Conservation (phyloP, 2,329 filamentous ascomycete species). For the Verticillium albo-atrum region DNA sequence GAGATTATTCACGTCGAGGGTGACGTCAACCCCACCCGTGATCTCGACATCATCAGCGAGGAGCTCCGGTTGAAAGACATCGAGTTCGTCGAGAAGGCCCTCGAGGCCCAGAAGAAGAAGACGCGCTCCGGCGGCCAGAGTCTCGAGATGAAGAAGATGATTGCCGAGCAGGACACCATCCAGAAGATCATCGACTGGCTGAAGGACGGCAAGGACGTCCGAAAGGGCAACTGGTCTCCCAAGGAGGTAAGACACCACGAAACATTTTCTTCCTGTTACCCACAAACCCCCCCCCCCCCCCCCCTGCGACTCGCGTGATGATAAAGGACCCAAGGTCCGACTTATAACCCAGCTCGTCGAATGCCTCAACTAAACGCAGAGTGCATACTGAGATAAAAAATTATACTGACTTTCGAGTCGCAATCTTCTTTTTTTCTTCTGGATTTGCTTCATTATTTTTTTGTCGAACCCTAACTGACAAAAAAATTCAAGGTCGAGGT, state of each 20-base stretch:
- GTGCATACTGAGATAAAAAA: constrained; percentile 79
- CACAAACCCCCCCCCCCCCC: constrained; percentile 8
- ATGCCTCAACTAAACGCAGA: constrained; percentile 74
- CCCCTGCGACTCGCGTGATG: constrained; percentile 66
- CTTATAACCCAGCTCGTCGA: constrained; percentile 99
- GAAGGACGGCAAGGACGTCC: constrained; percentile 86
- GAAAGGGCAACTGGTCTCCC: constrained; percentile 81
- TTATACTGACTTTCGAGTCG: constrained; percentile 1
- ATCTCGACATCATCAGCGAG: constrained; percentile 94
- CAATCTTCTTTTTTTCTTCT: not conserved
- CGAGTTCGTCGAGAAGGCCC: constrained; percentile 94
- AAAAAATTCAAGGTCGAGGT: constrained; percentile 70
- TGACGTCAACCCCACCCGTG: constrained; percentile 90
- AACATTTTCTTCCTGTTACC: constrained; percentile 9
- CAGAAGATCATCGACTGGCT: constrained; percentile 83
- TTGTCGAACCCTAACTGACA: constrained; percentile 21
- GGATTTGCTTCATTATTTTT: constrained; percentile 11
- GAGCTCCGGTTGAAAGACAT: constrained; percentile 98
- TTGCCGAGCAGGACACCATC: constrained; percentile 88
- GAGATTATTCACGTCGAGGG: constrained; percentile 99
- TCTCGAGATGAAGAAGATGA: constrained; percentile 96
- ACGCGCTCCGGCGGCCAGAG: constrained; percentile 91
- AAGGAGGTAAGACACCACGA: constrained; percentile 78
- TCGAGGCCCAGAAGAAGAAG: constrained; percentile 89
- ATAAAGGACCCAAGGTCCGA: constrained; percentile 95